These are phyloP conservation scores for Leccinum pachyderme DNA, from an alignment of 1,284 basidiomycete species.

Conservation along the genomic window DNA sequence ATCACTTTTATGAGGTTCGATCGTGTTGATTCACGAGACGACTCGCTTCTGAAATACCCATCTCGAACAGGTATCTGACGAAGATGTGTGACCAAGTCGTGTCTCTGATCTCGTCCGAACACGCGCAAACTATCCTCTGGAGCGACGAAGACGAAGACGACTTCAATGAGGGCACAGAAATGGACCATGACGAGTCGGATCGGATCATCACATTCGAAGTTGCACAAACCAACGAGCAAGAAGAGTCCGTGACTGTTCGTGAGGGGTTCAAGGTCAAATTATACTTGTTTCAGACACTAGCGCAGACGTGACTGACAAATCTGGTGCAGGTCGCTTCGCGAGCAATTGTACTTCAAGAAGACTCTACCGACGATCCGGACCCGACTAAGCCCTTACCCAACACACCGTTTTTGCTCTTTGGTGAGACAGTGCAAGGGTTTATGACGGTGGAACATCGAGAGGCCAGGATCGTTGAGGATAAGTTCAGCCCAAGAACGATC, in stretches of 20 bases:
- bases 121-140: constrained; percentile 45
- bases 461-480: constrained; percentile 6
- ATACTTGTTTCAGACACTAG: neutral
- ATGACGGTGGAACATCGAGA: constrained; percentile 29
- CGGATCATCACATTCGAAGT: constrained; percentile 56
- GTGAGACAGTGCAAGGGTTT: constrained; percentile 38
- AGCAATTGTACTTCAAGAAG: constrained; percentile 12
- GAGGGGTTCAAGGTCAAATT: constrained; percentile 42
- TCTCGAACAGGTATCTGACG: constrained; percentile 46
- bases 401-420: constrained; percentile 32
- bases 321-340: constrained; percentile 15
- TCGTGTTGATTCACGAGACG: neutral
- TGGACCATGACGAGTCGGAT: constrained; percentile 41
- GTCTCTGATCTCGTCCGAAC: constrained; percentile 45
- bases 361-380: constrained; percentile 7
- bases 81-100: constrained; percentile 55
- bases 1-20: constrained; percentile 62
- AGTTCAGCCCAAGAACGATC: neutral
- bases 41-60: neutral
- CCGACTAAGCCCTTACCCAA: constrained; percentile 10
- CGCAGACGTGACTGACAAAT: neutral
- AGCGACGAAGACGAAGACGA: constrained; percentile 36
- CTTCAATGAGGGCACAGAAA: constrained; percentile 23
- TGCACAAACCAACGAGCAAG: constrained; percentile 54
- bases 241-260: constrained; percentile 45